Base-by-base conservation (phyloP, 306 rosid genomes). In the Prunus persica region DNA sequence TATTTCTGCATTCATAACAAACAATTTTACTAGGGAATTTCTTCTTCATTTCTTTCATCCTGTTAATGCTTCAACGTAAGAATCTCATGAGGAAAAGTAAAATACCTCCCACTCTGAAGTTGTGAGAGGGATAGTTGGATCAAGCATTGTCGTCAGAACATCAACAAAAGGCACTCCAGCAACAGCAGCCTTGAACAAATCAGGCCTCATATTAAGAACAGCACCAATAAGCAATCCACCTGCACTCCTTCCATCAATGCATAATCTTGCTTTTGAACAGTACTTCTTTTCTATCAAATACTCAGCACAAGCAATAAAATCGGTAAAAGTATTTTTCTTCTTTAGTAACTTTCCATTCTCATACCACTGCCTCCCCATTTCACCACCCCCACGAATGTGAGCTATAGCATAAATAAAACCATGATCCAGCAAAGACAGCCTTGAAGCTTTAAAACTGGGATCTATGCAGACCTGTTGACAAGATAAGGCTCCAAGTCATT, bases 121-220 rank as follows among this genome's bases (percentile, higher is more conserved):
- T 73, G 98, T 94, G 75, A 94, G 97, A 49, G 98, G 98, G 81
- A 94, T 92, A 28, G 95, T 92, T 74, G 97, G 96, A 82, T 94
- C 98, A 78, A 94, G 95, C 98, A 94, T 94, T 72, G 96, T 92
- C 24, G 98, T 94, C 87, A 94, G 22, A 63, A 94, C 97, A 82
- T 94, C 98, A 47, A 94, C 98, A 74, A 94, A 94, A 82, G 98
- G 98, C 67, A 94, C 98, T 74, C 98, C 96, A 65, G 92, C 97
- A 72, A 90, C 83, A 70, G 93, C 96, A 81, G 91, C 92, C 86
- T 84, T 94, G 87, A 94, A 94, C 90, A 94, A 89, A 86, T 92
- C 96, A 43, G 98, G 98, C 82, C 96, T 88, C 98, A 92, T 92
- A 85, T 94, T 94, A 73, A 94, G 89, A 84, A 92, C 98, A 78